Evolutionary conservation across 345 rosid species (phyloP).

Genomic region (Moricandia arvensis): DNA sequence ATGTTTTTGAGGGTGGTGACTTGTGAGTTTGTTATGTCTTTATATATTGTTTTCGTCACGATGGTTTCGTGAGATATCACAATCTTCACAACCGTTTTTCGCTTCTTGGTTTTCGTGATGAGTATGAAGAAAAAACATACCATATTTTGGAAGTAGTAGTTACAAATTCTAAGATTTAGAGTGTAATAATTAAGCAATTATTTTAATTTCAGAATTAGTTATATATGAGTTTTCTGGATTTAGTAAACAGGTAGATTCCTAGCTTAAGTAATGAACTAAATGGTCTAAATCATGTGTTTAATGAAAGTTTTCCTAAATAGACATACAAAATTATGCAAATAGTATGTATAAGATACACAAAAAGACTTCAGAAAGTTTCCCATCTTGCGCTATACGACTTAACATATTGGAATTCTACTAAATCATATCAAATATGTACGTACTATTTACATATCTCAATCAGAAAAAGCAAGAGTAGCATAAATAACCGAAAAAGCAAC

Average conservation of each 20-base stretch:
- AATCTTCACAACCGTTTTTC: slow-evolving; percentile 44
- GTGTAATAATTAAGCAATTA: neutral
- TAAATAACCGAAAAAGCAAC: neutral
- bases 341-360: slow-evolving; percentile 11
- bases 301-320: slow-evolving; percentile 15
- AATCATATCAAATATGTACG: slow-evolving; percentile 15
- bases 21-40: slow-evolving; percentile 41
- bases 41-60: slow-evolving; percentile 45
- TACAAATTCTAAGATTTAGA: slow-evolving; percentile 2
- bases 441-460: slow-evolving; percentile 5
- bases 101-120: slow-evolving; percentile 45
- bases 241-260: slow-evolving; percentile 10
- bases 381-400: slow-evolving; percentile 26
- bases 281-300: slow-evolving; percentile 20
- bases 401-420: slow-evolving; percentile 7
- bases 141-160: slow-evolving; percentile 30
- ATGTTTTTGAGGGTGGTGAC: slow-evolving; percentile 25
- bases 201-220: neutral
- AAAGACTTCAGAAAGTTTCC: neutral
- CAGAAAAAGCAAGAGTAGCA: neutral
- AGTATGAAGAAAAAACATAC: slow-evolving; percentile 16
- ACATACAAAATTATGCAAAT: slow-evolving; percentile 5
- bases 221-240: neutral
- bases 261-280: slow-evolving; percentile 11
- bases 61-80: slow-evolving; percentile 54